Percentiles rank a stretch among this genome's conserved stretches.
These are phyloP conservation scores for Cylindrotheca fusiformis DNA, from an alignment of 108 stramenopile genomes.

Conservation along the genomic window DNA sequence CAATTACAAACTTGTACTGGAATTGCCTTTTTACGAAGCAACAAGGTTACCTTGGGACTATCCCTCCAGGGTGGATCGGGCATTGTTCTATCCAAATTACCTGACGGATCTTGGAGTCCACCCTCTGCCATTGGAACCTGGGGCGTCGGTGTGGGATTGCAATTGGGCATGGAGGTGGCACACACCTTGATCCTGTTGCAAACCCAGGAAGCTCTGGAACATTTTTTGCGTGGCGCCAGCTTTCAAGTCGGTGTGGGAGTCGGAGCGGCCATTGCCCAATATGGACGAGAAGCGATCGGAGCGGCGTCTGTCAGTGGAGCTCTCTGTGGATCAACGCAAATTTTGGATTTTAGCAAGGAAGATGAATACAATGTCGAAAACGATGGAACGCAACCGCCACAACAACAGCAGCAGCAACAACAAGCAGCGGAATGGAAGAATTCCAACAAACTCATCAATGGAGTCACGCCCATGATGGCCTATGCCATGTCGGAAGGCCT, in stretches of 20 bases:
- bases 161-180: slow-evolving; percentile 85
- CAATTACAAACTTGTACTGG: slow-evolving; percentile 80
- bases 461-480: slow-evolving; percentile 79
- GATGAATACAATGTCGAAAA: slow-evolving; percentile 55
- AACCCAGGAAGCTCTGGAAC: slow-evolving; percentile 77
- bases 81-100: slow-evolving; percentile 71
- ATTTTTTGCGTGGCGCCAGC: slow-evolving; percentile 72
- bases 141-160: slow-evolving; percentile 81
- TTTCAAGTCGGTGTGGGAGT: slow-evolving; percentile 81
- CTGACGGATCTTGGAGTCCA: slow-evolving; percentile 87
- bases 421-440: background rate
- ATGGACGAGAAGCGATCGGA: slow-evolving; percentile 80
- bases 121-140: slow-evolving; percentile 84
- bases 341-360: slow-evolving; percentile 47
- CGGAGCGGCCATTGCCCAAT: slow-evolving; percentile 71
- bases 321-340: slow-evolving; percentile 27
- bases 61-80: slow-evolving; percentile 80
- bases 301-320: slow-evolving; percentile 67
- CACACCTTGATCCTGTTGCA: slow-evolving; percentile 84
- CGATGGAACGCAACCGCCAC: slow-evolving; percentile 3
- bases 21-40: slow-evolving; percentile 78
- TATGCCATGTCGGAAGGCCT: slow-evolving; percentile 87
- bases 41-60: slow-evolving; percentile 84
- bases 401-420: background rate
- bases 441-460: slow-evolving; percentile 10